phyloP scores from a whole-genome alignment of 352 stramenopile genomes.

The Elongisporangium senticosum region DNA sequence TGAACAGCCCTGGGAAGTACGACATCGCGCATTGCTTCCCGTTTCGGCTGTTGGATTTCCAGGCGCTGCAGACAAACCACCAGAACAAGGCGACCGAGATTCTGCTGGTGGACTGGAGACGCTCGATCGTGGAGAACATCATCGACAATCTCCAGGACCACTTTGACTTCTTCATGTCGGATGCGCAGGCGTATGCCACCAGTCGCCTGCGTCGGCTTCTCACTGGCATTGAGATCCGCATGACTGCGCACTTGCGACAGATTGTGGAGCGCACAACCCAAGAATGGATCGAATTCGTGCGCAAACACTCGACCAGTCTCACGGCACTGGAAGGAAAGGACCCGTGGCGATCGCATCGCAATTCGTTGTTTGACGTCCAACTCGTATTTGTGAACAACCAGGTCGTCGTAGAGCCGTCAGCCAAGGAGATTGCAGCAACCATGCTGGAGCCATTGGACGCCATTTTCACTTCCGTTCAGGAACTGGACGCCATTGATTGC shows the following conservation, averaged over 20 bases:
- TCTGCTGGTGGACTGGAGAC: conserved; percentile 83
- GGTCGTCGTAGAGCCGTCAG: conserved; percentile 57
- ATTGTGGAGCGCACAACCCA: conserved; percentile 52
- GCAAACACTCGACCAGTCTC: conserved; percentile 9
- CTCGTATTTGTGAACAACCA: conserved; percentile 39
- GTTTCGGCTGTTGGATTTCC: conserved; percentile 83
- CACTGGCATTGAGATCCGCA: conserved; percentile 80
- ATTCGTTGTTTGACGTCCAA: conserved; percentile 84
- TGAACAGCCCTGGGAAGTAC: conserved; percentile 30
- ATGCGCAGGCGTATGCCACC: conserved; percentile 43
- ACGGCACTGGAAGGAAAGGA: conserved; percentile 8
- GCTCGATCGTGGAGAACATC: conserved; percentile 88
- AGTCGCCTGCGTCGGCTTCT: conserved; percentile 74
- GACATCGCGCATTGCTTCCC: conserved; percentile 29
- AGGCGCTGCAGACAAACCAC: conserved; percentile 64
- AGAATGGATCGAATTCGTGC: conserved; percentile 64
- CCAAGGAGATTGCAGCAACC: conserved; percentile 62
- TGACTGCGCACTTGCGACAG: conserved; percentile 76
- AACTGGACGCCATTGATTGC: conserved; percentile 82
- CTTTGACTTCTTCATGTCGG: conserved; percentile 91
- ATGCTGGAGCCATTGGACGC: conserved; percentile 80
- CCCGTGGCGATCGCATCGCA: conserved; percentile 38
- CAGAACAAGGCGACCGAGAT: conserved; percentile 76
- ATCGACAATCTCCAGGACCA: conserved; percentile 93
- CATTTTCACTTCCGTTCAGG: conserved; percentile 65